Conservation (phyloP, 2,329 filamentous ascomycete genomes). For the Eurotiales sp. region DNA sequence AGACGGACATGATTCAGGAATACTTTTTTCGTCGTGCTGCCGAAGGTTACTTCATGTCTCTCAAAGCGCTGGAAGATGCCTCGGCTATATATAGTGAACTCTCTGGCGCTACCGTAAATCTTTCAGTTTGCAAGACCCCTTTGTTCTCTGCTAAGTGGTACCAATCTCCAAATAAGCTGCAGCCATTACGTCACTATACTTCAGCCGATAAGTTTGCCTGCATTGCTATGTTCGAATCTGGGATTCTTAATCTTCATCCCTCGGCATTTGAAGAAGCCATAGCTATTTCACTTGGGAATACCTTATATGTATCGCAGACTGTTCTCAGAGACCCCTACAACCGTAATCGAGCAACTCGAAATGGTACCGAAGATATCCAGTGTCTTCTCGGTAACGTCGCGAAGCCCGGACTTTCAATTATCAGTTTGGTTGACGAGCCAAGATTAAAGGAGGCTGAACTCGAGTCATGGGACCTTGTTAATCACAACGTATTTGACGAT, state of each 20-base stretch:
- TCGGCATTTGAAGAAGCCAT: not conserved
- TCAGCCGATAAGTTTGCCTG: not conserved
- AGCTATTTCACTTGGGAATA: not conserved
- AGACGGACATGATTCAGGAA: not conserved
- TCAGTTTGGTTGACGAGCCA: not conserved
- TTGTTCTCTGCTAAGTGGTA: not conserved
- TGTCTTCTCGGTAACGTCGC: no score
- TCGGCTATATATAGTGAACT: not conserved
- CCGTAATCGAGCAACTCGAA: no score
- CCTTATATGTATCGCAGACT: not conserved
- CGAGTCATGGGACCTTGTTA: not conserved
- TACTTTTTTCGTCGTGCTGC: not conserved
- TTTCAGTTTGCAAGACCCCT: not conserved
- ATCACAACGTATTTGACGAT: not conserved
- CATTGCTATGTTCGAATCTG: slow-evolving; percentile 1
- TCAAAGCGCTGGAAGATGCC: not conserved
- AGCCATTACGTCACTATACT: not conserved
- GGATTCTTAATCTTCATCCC: not conserved
- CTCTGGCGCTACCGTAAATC: not conserved
- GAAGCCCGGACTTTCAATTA: not conserved
- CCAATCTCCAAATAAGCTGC: not conserved
- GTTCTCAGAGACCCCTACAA: not conserved
- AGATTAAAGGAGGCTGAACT: not conserved
- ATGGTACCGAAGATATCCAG: no score
- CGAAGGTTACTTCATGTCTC: not conserved